Conservation (phyloP, 164 flowering plant species). For the Liriodendron chinense region DNA sequence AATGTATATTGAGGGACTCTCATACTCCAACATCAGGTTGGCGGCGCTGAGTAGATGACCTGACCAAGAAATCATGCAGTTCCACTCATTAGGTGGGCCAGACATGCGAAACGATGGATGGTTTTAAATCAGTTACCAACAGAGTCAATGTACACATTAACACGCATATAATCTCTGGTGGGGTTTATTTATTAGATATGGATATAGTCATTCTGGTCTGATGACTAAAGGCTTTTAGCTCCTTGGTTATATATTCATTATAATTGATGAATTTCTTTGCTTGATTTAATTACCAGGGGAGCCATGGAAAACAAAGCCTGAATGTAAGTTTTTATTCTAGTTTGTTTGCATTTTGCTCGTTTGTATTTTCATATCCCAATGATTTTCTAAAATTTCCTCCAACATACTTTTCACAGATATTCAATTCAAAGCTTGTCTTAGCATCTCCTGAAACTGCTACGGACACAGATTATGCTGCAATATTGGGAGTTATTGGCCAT, state of each 20-base stretch:
- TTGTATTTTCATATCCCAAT: background rate
- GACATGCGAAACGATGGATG: too few relatives aligned
- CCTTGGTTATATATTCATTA: background rate
- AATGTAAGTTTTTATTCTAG: slow-evolving; percentile 49
- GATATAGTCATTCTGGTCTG: background rate
- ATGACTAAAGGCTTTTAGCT: background rate
- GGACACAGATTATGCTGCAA: slow-evolving; percentile 95
- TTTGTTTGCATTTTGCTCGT: background rate
- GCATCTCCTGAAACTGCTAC: slow-evolving; percentile 98
- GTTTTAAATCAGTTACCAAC: too few relatives aligned
- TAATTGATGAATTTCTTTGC: slow-evolving; percentile 2
- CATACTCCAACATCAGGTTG: too few relatives aligned
- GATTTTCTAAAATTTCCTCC: slow-evolving; percentile 3
- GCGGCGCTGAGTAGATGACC: too few relatives aligned
- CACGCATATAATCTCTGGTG: too few relatives aligned
- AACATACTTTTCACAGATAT: slow-evolving; percentile 48
- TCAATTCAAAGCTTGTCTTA: slow-evolving; percentile 95
- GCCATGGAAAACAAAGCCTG: slow-evolving; percentile 99
- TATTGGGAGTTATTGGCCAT: slow-evolving; percentile 95
- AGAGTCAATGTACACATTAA: too few relatives aligned
- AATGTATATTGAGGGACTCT: too few relatives aligned
- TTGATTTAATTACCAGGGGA: slow-evolving; percentile 64
- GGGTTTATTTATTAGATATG: too few relatives aligned
- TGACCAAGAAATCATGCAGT: too few relatives aligned
- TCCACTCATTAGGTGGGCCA: too few relatives aligned